Base-by-base conservation (phyloP, 352 stramenopile species). In the Phytopythium helicoides region DNA sequence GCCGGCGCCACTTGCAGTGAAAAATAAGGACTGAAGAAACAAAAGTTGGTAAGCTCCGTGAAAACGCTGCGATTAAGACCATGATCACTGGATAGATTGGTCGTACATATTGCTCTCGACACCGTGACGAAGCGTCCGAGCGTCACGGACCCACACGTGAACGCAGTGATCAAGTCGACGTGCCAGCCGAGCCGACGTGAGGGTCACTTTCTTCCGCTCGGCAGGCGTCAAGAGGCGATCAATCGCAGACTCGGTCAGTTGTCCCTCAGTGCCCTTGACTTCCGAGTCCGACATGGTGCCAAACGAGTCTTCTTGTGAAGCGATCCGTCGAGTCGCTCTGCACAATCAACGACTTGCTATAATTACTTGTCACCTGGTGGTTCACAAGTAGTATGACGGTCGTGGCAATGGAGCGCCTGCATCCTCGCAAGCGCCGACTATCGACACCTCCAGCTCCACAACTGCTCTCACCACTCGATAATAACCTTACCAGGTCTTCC, bases 111-210 rank as follows among this genome's bases (percentile, higher is more conserved):
- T n/a, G 35, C 75, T 82, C 0, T 80, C 68, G 21, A 62, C 41
- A 18, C 67, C 73, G 21, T 86, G 73, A 6, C 58, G 66, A 34
- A 85, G 86, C 1, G 63, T 50, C 6, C 76, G 62, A 9, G 79
- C 76, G 39, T 89, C 79, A 7, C 62, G 71, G 1, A 89, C 70
- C 79, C 76, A 89, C 4, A 89, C 44, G 40, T 81, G 72, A 31
- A 85, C 58, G n/a, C 73, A 45, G 6, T 56, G 51, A 23, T 76
- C 65, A 18, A 88, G 52, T 3, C 41, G 49, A 22, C 56, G 51
- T 26, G 41, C 52, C 6, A 81, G 56, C 25, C 59, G 64, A 28
- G 36, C 56, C 0, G 28, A 18, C 18, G 75, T 60, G n/a, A 42
- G 63, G 36, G 68, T 48, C 2, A 87, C 47, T 40, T 68, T 70